These are phyloP conservation scores for Solanum appendiculatum DNA, from an alignment of 257 asterid species.

Conservation along the genomic window DNA sequence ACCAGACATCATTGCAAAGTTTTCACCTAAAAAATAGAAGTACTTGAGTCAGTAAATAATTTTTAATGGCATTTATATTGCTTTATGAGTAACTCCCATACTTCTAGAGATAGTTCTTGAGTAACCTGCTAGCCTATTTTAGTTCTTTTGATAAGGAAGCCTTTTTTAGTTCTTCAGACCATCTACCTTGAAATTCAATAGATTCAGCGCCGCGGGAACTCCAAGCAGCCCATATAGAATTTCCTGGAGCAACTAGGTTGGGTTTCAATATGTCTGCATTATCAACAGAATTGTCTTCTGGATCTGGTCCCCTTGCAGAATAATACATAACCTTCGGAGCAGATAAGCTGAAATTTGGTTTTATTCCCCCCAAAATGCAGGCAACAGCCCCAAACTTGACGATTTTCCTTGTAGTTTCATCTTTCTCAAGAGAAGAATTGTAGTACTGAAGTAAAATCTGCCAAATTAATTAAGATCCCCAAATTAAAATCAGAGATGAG, in stretches of 20 bases:
- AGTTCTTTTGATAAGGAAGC: background rate
- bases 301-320: constrained; percentile 99
- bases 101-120: background rate
- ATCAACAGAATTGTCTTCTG: constrained; percentile 61
- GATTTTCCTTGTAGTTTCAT: constrained; percentile 39
- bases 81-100: background rate
- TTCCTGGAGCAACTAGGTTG: constrained; percentile 93
- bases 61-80: background rate
- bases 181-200: constrained; percentile 72
- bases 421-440: constrained; percentile 62
- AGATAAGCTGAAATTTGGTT: constrained; percentile 60
- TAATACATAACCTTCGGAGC: constrained; percentile 93
- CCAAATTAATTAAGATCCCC: background rate
- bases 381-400: constrained; percentile 75
- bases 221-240: constrained; percentile 97
- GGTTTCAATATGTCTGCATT: constrained; percentile 85
- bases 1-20: constrained; percentile 94
- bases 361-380: constrained; percentile 70
- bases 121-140: background rate
- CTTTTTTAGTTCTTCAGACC: background rate
- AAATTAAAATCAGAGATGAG: background rate
- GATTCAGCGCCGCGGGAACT: constrained; percentile 83
- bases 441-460: constrained; percentile 79
- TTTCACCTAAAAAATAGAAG: constrained; percentile 48
- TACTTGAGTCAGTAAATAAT: background rate